phyloP scores from a whole-genome alignment of 768 basidiomycete genomes.

The Erythrobasidium yunnanense region DNA sequence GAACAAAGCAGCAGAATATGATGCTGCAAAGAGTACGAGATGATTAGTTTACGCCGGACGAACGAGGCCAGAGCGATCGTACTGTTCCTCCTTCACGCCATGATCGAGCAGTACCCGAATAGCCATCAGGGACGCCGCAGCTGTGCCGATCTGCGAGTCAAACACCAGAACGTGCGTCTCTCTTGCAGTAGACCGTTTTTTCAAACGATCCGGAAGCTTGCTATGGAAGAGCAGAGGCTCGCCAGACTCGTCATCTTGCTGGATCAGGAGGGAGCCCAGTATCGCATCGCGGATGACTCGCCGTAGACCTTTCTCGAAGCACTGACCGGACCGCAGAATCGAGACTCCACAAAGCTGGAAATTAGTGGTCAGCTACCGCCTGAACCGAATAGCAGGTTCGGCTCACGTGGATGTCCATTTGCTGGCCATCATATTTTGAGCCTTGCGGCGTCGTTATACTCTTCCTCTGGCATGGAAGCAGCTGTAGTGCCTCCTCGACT shows the following conservation, averaged over 20 bases:
- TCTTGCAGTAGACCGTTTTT: slow-evolving; percentile 54
- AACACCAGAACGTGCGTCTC: slow-evolving; percentile 74
- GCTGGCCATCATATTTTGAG: slow-evolving; percentile 48
- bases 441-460: slow-evolving; percentile 58
- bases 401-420: slow-evolving; percentile 52
- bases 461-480: slow-evolving; percentile 57
- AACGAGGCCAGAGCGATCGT: not conserved
- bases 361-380: not conserved
- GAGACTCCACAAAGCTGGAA: slow-evolving; percentile 68
- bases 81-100: slow-evolving; percentile 59
- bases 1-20: slow-evolving; percentile 51
- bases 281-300: slow-evolving; percentile 75
- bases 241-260: slow-evolving; percentile 69
- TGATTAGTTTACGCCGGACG: not conserved
- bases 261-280: slow-evolving; percentile 79
- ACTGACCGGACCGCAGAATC: slow-evolving; percentile 65
- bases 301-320: slow-evolving; percentile 79
- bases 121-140: slow-evolving; percentile 72
- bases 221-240: slow-evolving; percentile 78
- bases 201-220: slow-evolving; percentile 64
- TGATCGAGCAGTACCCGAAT: slow-evolving; percentile 88
- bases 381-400: slow-evolving; percentile 24
- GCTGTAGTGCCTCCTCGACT: slow-evolving; percentile 70
- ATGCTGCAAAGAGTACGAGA: slow-evolving; percentile 29
- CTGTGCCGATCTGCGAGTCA: slow-evolving; percentile 88